Base-by-base conservation (phyloP, 345 rosid species). In the Heritiera fomes region DNA sequence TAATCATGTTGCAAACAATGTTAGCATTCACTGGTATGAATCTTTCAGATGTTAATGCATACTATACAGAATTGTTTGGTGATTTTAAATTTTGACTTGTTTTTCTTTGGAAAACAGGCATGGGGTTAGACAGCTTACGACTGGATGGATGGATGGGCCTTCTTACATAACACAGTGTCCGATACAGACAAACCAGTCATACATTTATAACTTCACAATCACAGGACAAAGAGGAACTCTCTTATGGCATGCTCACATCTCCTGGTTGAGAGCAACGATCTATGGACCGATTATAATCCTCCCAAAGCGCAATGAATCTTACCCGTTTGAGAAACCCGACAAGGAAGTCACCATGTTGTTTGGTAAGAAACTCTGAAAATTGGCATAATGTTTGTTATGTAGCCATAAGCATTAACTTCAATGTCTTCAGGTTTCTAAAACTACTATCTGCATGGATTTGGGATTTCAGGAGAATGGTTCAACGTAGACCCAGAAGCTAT, bases 231-330 rank as follows among this genome's bases (percentile, higher is more conserved):
- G 90, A 80, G 93, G 93, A 67, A 89, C 95, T 45, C 82, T 89
- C 7, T 82, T 79, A 3, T 95, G 90, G 88, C 97, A 93, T 80
- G 95, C 94, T 73, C 98, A 95, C 77, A 68, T 81, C 38, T 85
- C 90, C 20, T 89, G 93, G 93, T 78, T 91, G 17, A 83, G 94
- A 78, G 80, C 88, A 4, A 75, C 89, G 8, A 28, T 91, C 71
- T 73, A 89, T 63, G 95, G 90, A 52, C 86, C 95, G 13, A 85
- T 91, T 5, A 81, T 89, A 76, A 87, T 91, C 81, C 86, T 91
- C 80, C 95, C 91, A 5, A 82, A 61, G 77, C 82, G 20, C 17
- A 85, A 83, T 70, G 83, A 79, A 52, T 75, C 89, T 38, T 89
- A 89, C 83, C 95, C 91, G 0, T 89, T 91, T 67, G 20, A 61